Conservation (phyloP, 163 green algal genomes). For the Picocystis sp. region DNA sequence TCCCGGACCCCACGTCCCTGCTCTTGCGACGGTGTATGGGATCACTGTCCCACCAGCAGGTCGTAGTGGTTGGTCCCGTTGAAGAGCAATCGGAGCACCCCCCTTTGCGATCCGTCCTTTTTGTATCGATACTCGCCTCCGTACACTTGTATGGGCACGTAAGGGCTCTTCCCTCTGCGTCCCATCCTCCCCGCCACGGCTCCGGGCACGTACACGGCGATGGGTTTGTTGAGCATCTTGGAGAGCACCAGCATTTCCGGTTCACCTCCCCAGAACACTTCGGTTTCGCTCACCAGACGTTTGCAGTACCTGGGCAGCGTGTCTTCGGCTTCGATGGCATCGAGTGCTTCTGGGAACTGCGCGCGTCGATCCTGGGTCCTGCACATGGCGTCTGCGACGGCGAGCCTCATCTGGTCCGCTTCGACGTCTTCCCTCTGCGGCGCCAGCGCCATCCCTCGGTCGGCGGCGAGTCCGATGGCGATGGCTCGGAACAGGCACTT, state of each 20-base stretch:
- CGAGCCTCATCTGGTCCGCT: slow-evolving; percentile 30
- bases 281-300: slow-evolving; percentile 15
- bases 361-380: slow-evolving; percentile 15
- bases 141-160: slow-evolving; percentile 25
- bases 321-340: slow-evolving; percentile 6
- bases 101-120: slow-evolving; percentile 15
- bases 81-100: slow-evolving; percentile 29
- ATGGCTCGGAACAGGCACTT: slow-evolving; percentile 39
- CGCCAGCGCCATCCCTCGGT: slow-evolving; percentile 18
- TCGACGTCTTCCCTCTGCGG: slow-evolving; percentile 20
- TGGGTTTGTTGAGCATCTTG: slow-evolving; percentile 29
- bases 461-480: slow-evolving; percentile 23
- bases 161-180: slow-evolving; percentile 10
- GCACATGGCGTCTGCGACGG: slow-evolving; percentile 31
- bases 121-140: slow-evolving; percentile 22
- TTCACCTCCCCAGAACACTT: slow-evolving; percentile 38
- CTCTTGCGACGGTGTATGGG: too few species aligned
- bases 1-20: too few species aligned
- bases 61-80: slow-evolving; percentile 37
- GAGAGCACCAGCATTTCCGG: slow-evolving; percentile 35
- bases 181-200: neutral
- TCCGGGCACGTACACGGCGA: slow-evolving; percentile 27
- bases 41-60: slow-evolving; percentile 18
- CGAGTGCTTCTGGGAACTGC: slow-evolving; percentile 18
- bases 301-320: slow-evolving; percentile 27